These are phyloP conservation scores for Ganoderma lingzhi DNA, from an alignment of 1,284 basidiomycete genomes.

Conservation along the genomic window DNA sequence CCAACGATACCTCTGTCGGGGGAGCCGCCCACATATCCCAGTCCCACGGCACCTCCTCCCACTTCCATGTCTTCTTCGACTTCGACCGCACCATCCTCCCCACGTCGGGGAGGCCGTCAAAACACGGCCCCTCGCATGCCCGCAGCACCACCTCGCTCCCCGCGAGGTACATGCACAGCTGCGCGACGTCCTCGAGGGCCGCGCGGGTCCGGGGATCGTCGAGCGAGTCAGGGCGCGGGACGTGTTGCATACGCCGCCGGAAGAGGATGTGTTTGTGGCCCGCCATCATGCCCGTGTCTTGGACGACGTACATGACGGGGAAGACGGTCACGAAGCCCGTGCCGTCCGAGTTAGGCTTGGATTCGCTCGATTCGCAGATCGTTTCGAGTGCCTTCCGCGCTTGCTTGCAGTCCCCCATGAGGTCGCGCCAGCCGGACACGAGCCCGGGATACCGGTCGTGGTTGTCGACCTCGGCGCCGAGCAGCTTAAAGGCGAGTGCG, in stretches of 20 bases:
- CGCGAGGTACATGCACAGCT: conserved; percentile 12
- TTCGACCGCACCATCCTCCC: neutral
- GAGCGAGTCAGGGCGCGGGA: neutral
- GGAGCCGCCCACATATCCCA: neutral
- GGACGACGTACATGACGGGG: neutral
- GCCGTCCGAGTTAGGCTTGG: neutral
- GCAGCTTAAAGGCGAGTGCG: neutral
- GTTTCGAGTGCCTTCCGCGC: neutral
- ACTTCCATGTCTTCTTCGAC: conserved; percentile 8
- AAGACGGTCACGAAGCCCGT: neutral
- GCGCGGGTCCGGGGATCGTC: conserved; percentile 9
- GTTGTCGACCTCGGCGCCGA: conserved; percentile 1
- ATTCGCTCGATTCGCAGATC: neutral
- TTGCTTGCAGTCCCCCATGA: neutral
- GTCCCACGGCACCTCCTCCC: conserved; percentile 4
- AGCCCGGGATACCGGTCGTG: conserved; percentile 5
- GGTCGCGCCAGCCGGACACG: conserved; percentile 8
- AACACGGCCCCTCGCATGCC: neutral
- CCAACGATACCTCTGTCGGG: neutral
- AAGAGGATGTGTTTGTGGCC: conserved; percentile 1
- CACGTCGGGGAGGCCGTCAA: neutral
- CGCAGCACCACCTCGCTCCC: conserved; percentile 12
- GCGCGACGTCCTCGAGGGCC: conserved; percentile 14
- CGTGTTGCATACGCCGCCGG: neutral
- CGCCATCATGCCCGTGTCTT: conserved; percentile 8